phyloP scores from a whole-genome alignment of 805 yeast genomes.

The Yarrowia sp. region DNA sequence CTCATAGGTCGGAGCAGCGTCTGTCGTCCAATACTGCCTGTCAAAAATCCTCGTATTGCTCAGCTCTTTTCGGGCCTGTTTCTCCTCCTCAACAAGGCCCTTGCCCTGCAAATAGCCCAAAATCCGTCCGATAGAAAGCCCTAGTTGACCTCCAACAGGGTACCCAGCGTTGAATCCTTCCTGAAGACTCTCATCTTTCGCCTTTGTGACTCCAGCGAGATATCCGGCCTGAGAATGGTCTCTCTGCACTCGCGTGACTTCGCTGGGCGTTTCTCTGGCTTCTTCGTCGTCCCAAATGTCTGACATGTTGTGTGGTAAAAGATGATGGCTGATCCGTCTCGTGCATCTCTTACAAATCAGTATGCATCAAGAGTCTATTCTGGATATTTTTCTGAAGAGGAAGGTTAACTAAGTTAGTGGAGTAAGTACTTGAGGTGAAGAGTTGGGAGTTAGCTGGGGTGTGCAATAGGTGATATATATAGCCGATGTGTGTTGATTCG shows the following conservation, averaged over 20 bases:
- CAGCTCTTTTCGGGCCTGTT: constrained; percentile 56
- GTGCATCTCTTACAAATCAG: constrained; percentile 22
- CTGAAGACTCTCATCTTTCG: constrained; percentile 75
- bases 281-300: constrained; percentile 38
- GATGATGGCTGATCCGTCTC: background rate
- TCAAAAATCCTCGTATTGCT: constrained; percentile 65
- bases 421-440: background rate
- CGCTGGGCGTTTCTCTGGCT: constrained; percentile 28
- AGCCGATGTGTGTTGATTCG: no score
- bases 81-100: constrained; percentile 48
- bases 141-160: constrained; percentile 75
- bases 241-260: constrained; percentile 49
- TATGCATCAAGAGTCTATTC: constrained; percentile 7
- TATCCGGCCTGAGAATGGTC: constrained; percentile 82
- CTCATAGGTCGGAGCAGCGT: constrained; percentile 46
- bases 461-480: background rate
- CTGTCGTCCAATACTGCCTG: constrained; percentile 59
- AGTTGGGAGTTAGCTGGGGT: background rate
- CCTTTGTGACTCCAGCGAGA: constrained; percentile 73
- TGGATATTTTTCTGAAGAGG: background rate
- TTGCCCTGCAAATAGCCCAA: constrained; percentile 61
- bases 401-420: background rate
- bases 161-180: constrained; percentile 82
- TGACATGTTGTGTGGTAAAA: constrained; percentile 12
- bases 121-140: constrained; percentile 68